A percentile compares a stretch with the other conserved stretches of the same genome.
Evolutionary conservation across 305 asterid species (phyloP).

Genomic region (Salvia sclarea): DNA sequence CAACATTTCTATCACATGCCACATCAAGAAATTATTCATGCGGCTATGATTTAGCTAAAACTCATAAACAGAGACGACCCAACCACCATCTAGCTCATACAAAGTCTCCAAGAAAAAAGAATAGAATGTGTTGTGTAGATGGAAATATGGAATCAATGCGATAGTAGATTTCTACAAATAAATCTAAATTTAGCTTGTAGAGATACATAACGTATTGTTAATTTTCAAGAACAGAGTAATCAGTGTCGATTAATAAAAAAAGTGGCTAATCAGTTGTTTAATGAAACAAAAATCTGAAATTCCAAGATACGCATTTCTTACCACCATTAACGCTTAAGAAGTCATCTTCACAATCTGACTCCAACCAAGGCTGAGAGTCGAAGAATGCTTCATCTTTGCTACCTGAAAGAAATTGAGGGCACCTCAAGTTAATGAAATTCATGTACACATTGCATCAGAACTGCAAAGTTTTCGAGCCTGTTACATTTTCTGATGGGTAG

Average conservation of each 20-base stretch:
- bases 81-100: background rate
- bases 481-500: background rate
- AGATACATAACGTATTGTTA: background rate
- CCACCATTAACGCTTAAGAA: slow-evolving; percentile 72
- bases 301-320: slow-evolving; percentile 33
- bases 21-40: background rate
- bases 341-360: slow-evolving; percentile 75
- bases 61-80: background rate
- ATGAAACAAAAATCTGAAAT: background rate
- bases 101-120: background rate
- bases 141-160: background rate
- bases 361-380: slow-evolving; percentile 71
- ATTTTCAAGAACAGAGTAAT: background rate
- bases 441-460: background rate
- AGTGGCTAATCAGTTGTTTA: background rate
- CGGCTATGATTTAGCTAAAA: background rate
- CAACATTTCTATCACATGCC: background rate
- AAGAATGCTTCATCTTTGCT: slow-evolving; percentile 69
- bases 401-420: slow-evolving; percentile 48
- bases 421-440: slow-evolving; percentile 5
- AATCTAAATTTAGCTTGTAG: background rate
- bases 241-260: background rate
- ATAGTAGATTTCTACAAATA: background rate
- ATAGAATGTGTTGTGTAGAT: background rate
- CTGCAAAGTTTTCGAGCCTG: background rate